Evolutionary conservation across 2,329 filamentous ascomycete genomes (phyloP), one percentile per base, ranked within the genome.

Genomic region (Emmonsiellopsis sp.): DNA sequence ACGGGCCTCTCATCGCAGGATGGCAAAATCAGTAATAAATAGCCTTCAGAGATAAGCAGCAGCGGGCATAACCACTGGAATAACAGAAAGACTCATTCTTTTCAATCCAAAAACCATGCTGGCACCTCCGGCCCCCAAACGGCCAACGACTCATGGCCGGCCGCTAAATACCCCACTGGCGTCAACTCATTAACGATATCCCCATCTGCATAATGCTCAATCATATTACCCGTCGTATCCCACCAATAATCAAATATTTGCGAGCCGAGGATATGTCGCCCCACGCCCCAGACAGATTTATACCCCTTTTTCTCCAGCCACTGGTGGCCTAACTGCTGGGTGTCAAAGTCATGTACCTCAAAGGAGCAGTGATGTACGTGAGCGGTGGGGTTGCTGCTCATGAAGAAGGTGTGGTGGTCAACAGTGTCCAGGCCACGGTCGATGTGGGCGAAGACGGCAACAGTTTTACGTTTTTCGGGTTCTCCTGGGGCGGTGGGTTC

Each of bases 201-300:
- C 0, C 77, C 76, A 63, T 79, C 77, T 1, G 74, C 71, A 61
- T 79, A 79, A 60, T 76, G 73, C 60, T 66, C 64, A 33, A 66
- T 58, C 53, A 61, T 62, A 27, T 61, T 59, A 0, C 60, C 58
- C 11, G 54, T 58, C 0, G 59, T 56, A 53, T 74, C 72, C 57
- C 73, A 76, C 76, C 76, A 78, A 56, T 79, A 79, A 55, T 79
- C 77, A 56, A 79, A 79, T 7, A 78, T 65, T 60, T 77, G 75
- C n/a, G 63, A 69, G 0, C 76, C 76, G n/a, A 77, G 59, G 42
- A 78, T 72, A 62, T 78, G 76, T 21, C 77, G 61, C 0, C 77
- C 77, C 4, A 79, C 70, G 0, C 77, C 77, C 77, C 77, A 79
- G 2, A 74, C 72, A 33, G 62, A 65, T 53, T 65, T 65, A 51